A percentile compares a stretch with the other conserved stretches of the same genome.
Conservation (phyloP, 1,284 basidiomycete species). For the Trametes hirsuta region DNA sequence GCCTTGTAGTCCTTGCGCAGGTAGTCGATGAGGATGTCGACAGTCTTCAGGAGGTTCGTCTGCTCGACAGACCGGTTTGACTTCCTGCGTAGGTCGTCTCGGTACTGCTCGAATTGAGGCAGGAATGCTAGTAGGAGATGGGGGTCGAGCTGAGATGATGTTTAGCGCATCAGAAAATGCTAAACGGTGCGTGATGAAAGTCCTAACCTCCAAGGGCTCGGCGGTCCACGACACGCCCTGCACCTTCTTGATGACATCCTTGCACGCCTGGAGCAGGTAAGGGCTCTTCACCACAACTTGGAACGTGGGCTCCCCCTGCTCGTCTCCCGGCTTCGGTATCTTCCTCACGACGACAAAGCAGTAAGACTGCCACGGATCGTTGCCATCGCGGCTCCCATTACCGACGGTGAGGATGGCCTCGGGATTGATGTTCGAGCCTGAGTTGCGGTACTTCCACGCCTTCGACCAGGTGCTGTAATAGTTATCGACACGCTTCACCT, state of each 20-base stretch:
- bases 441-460: constrained; percentile 60
- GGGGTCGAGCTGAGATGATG: constrained; percentile 43
- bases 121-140: constrained; percentile 55
- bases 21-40: constrained; percentile 39
- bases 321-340: constrained; percentile 38
- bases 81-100: constrained; percentile 42
- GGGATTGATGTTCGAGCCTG: constrained; percentile 49
- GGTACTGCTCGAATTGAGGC: constrained; percentile 46
- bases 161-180: constrained; percentile 1
- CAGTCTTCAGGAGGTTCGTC: constrained; percentile 41
- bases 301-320: constrained; percentile 45
- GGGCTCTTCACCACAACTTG: constrained; percentile 58
- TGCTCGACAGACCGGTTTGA: constrained; percentile 38
- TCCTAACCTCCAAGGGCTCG: constrained; percentile 51
- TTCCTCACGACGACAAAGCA: constrained; percentile 58
- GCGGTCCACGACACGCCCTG: constrained; percentile 61
- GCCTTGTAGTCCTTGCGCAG: constrained; percentile 49
- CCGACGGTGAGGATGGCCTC: constrained; percentile 40
- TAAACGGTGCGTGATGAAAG: neutral
- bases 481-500: constrained; percentile 59
- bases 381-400: constrained; percentile 33
- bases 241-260: constrained; percentile 54
- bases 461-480: constrained; percentile 59
- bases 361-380: constrained; percentile 57
- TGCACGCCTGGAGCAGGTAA: constrained; percentile 56